phyloP scores from a whole-genome alignment of 768 basidiomycete species.

The Gymnopilus junonius region DNA sequence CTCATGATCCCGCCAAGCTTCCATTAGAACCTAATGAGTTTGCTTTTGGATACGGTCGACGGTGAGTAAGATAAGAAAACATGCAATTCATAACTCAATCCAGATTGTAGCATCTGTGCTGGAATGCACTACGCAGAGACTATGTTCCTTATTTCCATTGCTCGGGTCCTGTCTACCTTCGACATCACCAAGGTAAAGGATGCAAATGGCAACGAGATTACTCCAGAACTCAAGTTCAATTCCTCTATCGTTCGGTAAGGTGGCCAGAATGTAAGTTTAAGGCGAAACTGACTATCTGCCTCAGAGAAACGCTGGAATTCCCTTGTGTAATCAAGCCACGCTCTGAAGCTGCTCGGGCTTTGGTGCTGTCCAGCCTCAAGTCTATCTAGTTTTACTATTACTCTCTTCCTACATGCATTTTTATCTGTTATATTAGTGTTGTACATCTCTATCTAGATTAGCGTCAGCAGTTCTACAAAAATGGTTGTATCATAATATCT shows the following conservation, averaged over 20 bases:
- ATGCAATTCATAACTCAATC: background rate
- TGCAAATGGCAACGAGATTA: constrained; percentile 22
- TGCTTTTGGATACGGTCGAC: constrained; percentile 33
- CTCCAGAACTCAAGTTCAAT: constrained; percentile 26
- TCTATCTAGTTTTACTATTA: background rate
- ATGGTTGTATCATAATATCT: too few relatives aligned
- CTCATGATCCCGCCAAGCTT: constrained; percentile 16
- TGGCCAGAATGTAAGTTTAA: background rate
- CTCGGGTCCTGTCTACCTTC: constrained; percentile 24
- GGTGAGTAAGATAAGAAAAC: constrained; percentile 6
- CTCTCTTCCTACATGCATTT: background rate
- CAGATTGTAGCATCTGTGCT: constrained; percentile 23
- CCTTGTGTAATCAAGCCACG: constrained; percentile 18
- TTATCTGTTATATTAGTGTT: background rate
- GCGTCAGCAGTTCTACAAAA: background rate
- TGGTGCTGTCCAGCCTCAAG: constrained; percentile 1
- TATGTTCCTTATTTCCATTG: constrained; percentile 28
- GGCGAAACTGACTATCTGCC: background rate
- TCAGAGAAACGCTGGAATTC: constrained; percentile 23
- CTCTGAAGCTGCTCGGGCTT: constrained; percentile 13
- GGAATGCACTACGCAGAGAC: constrained; percentile 30
- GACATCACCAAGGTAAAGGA: constrained; percentile 23
- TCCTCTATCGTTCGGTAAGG: constrained; percentile 26
- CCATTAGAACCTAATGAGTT: constrained; percentile 26
- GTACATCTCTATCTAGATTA: background rate